Base-by-base conservation (phyloP, 2,329 filamentous ascomycete genomes). In the Sarocladiaceae sp. region DNA sequence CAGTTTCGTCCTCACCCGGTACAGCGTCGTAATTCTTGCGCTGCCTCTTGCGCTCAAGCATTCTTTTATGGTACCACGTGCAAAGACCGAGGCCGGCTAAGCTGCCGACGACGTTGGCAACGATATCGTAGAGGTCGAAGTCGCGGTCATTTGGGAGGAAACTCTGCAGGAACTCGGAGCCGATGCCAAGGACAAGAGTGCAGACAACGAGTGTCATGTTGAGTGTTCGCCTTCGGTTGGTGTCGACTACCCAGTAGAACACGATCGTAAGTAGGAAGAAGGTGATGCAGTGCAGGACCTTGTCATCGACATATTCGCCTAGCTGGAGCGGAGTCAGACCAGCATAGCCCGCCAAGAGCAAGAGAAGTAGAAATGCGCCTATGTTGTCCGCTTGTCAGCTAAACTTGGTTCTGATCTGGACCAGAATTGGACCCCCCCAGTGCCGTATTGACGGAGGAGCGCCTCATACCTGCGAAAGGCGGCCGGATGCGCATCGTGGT, bases 241-340 rank as follows among this genome's bases (percentile, higher is more conserved):
- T 95, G 68, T 99, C 94, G 61, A 97, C 73, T 65, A 97, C 88
- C 91, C 94, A 99, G 82, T 99, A 99, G 78, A 97, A 97, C 60
- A 81, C 73, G 58, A 88, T 71, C 15, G 93, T 96, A 51, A 99
- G 80, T 59, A 90, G 66, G 77, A 97, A 96, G 76, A 99, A 97
- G 62, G 88, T 92, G 54, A 91, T 56, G 61, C 88, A 79, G 71
- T 97, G 94, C 25, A 97, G 79, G 63, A 88, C 75, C 71, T 99
- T 97, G 79, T 97, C 92, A 75, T 95, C 91, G 66, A 93, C 80
- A 62, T 77, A 67, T 56, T 70, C 60, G 56, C 71, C 72, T 59
- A 82, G 63, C 58, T 84, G 78, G 52, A 84, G 66, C 35, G 78
- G 73, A 28, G 89, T 85, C 53, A 97, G 86, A 58, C 91, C 91